These are phyloP conservation scores for Chloris gayana DNA, from an alignment of 176 grass and related monocot species.

Conservation along the genomic window DNA sequence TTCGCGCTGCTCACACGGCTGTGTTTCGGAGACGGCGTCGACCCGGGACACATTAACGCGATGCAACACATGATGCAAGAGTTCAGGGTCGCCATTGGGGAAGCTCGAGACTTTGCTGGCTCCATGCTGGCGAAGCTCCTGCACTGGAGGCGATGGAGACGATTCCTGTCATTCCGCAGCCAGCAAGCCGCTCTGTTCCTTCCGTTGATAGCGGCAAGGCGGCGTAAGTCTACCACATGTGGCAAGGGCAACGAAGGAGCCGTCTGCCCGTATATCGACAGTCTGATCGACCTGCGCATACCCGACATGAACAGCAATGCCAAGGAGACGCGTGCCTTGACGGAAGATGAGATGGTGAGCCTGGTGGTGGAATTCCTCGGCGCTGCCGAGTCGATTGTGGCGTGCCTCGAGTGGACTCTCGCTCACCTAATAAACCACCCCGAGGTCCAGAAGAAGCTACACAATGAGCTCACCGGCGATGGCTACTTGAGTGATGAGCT, in stretches of 20 bases:
- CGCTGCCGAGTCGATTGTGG: background rate
- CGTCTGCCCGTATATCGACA: background rate
- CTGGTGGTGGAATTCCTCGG: background rate
- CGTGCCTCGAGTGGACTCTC: background rate
- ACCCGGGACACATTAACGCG: no score
- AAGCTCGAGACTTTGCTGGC: background rate
- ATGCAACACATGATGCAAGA: no score
- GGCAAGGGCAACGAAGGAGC: no score
- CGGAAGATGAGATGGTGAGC: background rate
- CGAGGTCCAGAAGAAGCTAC: background rate
- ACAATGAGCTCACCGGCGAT: slow-evolving; percentile 15
- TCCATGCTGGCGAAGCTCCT: background rate
- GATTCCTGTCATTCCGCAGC: no score
- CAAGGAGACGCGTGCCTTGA: background rate
- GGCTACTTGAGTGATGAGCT: no score
- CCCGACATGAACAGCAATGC: background rate
- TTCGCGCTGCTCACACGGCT: no score
- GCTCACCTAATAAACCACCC: background rate
- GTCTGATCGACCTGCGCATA: background rate
- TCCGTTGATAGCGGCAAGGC: no score
- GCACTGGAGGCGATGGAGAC: background rate
- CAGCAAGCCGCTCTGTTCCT: background rate
- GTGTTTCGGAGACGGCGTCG: no score
- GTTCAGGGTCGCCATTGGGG: background rate
- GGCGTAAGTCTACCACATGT: no score